Percentiles rank a stretch among this genome's conserved stretches.
Evolutionary conservation across 2,329 filamentous ascomycete species (phyloP).

Genomic region (Phoma sp.): DNA sequence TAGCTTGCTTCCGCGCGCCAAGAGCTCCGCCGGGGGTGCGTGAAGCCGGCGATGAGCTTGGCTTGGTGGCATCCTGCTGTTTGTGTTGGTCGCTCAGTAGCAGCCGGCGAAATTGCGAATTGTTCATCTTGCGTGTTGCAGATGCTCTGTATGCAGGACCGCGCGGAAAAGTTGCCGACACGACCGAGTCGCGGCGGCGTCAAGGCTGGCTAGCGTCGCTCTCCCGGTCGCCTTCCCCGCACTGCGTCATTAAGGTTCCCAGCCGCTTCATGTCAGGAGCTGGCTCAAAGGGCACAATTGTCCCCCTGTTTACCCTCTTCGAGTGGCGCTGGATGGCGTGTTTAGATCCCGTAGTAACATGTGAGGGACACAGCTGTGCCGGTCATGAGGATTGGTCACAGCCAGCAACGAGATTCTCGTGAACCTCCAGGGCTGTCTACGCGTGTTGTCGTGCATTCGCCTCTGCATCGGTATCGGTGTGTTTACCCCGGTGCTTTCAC

Average conservation of each 20-base stretch:
- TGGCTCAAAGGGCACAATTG: too few species aligned
- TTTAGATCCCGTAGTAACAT: too few species aligned
- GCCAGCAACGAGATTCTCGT: too few species aligned
- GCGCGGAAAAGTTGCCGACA: conserved; percentile 7
- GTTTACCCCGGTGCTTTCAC: conserved; percentile 8
- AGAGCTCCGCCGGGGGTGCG: conserved; percentile 58
- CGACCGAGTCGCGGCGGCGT: background rate
- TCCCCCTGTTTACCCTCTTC: too few species aligned
- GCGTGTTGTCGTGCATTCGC: background rate
- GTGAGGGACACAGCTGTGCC: too few species aligned
- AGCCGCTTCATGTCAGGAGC: too few species aligned
- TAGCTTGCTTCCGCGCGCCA: conserved; percentile 78
- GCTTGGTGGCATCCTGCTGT: conserved; percentile 38
- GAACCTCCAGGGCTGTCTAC: too few species aligned
- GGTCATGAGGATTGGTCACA: too few species aligned
- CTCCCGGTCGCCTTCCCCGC: conserved; percentile 4
- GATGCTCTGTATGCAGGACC: background rate
- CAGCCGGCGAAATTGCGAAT: conserved; percentile 88
- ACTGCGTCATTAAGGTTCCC: conserved; percentile 1
- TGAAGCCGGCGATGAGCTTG: conserved; percentile 30
- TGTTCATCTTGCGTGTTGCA: conserved; percentile 73
- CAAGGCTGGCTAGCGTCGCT: background rate
- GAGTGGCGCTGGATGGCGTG: too few species aligned
- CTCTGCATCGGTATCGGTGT: background rate
- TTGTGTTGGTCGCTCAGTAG: conserved; percentile 60